Percentiles rank a stretch among this genome's conserved stretches.
Conservation (phyloP, 2,329 filamentous ascomycete genomes). For the Diatrype stigma region DNA sequence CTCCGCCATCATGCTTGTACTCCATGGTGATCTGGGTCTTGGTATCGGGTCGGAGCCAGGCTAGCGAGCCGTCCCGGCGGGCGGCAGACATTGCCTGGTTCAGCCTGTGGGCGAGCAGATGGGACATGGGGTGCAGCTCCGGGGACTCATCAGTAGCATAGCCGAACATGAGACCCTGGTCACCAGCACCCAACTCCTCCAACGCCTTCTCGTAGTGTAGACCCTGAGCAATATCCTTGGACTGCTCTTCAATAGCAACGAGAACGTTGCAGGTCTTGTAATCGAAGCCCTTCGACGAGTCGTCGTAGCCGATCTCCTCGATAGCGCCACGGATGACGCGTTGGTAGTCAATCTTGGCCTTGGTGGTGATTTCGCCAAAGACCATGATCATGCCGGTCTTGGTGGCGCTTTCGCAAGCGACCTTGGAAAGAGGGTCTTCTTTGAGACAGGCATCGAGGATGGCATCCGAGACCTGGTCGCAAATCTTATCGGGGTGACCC, state of each 20-base stretch:
- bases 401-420: slow-evolving; percentile 98
- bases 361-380: slow-evolving; percentile 98
- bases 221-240: slow-evolving; percentile 97
- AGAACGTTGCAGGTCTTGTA: slow-evolving; percentile 99
- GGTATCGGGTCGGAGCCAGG: slow-evolving; percentile 97
- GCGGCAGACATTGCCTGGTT: slow-evolving; percentile 92
- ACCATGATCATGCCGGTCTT: slow-evolving; percentile 99
- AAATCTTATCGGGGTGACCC: slow-evolving; percentile 94
- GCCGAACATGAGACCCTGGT: slow-evolving; percentile 99
- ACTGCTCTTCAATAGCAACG: slow-evolving; percentile 98
- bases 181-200: slow-evolving; percentile 96
- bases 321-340: slow-evolving; percentile 91
- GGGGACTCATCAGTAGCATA: slow-evolving; percentile 99
- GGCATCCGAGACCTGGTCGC: slow-evolving; percentile 97
- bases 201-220: slow-evolving; percentile 97
- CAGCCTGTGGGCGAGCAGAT: slow-evolving; percentile 93
- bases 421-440: slow-evolving; percentile 95
- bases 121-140: slow-evolving; percentile 90
- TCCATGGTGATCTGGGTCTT: slow-evolving; percentile 99
- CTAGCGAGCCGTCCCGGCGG: slow-evolving; percentile 78
- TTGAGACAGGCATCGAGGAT: slow-evolving; percentile 96
- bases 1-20: slow-evolving; percentile 95
- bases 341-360: slow-evolving; percentile 94
- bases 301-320: slow-evolving; percentile 98
- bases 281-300: slow-evolving; percentile 96